Evolutionary conservation across 129 eudicot genomes (phyloP), one percentile per base, ranked within the genome.

Genomic region (Saussurea involucrata): DNA sequence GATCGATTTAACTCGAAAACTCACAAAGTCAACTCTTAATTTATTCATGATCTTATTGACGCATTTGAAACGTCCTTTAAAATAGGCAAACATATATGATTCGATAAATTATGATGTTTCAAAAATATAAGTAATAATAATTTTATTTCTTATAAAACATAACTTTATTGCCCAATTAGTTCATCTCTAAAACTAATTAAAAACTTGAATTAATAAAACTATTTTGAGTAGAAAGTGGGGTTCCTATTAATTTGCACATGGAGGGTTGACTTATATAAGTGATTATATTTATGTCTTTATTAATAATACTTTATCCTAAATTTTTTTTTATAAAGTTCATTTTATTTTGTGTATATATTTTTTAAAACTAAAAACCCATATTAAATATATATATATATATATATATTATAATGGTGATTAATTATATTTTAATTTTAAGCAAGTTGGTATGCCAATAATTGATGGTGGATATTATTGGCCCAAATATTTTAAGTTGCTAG

Each of bases 241-340:
- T 42, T 72, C 73, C 73, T 61, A 79, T 37, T 72, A 72, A 64
- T 32, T 46, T 72, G 66, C 78, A 79, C 78, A 72, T 79, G 83
- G 83, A 32, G 15, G 40, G 77, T 79, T 79, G 83, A 79, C 83
- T 63, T 71, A 10, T 29, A 69, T 53, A 40, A 60, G 49, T 61
- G 40, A 28, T 70, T 44, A 42, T 78, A 63, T 61, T 28, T 58
- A 58, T 69, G 60, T 77, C n/a, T 61, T 0, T 61, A 61, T 8
- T 27, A 71, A 78, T 28, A 24, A 28, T 78, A 28, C 37, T 53
- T 34, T 13, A 40, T 58, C 70, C 49, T 27, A 28, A 46, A 46
- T 44, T 44, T 27, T 31, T 3, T 36, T 61, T 74, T 25, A 15
- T 5, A 36, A 36, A 1, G 6, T 17, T 4, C 58, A 49, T 49